A percentile compares a stretch with the other conserved stretches of the same genome.
These are phyloP conservation scores for Paratinospora sagittata DNA, from an alignment of 164 flowering plant species.

Conservation along the genomic window DNA sequence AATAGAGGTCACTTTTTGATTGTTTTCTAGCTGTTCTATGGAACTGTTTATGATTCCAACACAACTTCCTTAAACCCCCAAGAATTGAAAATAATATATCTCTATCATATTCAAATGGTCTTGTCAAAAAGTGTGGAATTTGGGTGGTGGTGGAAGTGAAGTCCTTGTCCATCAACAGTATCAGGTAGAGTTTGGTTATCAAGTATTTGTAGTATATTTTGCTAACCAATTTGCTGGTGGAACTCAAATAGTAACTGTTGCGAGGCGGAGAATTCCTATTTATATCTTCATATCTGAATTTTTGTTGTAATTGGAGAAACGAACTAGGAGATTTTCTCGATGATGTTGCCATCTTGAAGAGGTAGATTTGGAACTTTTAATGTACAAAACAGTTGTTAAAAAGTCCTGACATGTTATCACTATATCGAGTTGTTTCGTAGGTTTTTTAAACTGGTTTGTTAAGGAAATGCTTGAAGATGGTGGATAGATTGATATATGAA, in stretches of 20 bases:
- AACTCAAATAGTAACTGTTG: neutral
- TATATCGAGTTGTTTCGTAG: neutral
- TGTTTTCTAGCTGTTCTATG: conserved; percentile 30
- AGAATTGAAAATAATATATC: conserved; percentile 27
- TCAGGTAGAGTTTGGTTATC: neutral
- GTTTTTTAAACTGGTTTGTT: neutral
- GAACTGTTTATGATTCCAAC: conserved; percentile 24
- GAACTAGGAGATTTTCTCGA: too few species aligned
- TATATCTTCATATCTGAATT: neutral
- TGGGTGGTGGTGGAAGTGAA: conserved; percentile 25
- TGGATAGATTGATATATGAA: neutral
- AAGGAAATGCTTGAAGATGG: neutral
- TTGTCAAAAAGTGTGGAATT: conserved; percentile 15
- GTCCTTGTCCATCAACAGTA: conserved; percentile 49
- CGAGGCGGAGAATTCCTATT: neutral
- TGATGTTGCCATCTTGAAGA: too few species aligned
- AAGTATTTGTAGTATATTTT: neutral
- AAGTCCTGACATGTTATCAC: neutral
- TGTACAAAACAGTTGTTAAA: neutral
- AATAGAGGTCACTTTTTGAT: conserved; percentile 9
- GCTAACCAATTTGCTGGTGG: neutral
- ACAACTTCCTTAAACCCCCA: conserved; percentile 21
- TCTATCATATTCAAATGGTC: conserved; percentile 30
- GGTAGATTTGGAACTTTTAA: too few species aligned
- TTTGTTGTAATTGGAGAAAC: neutral